Evolutionary conservation across 345 rosid genomes (phyloP).

Genomic region (Melaleuca alternifolia): DNA sequence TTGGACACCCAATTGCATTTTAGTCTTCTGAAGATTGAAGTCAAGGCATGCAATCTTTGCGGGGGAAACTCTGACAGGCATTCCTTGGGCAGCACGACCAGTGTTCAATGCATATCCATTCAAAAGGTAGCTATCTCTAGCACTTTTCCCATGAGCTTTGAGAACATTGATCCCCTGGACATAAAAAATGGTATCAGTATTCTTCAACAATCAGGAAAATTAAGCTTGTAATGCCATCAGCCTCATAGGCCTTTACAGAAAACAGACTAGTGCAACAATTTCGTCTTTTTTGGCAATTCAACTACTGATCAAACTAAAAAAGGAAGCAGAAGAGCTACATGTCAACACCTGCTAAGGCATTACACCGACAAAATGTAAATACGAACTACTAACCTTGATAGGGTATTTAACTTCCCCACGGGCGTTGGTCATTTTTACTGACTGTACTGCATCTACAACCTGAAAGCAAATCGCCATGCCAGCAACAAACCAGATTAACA

Average conservation of each 20-base stretch:
- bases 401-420: constrained; percentile 89
- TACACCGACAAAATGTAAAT: background rate
- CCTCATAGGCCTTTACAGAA: background rate
- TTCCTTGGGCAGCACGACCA: constrained; percentile 98
- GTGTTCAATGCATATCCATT: constrained; percentile 92
- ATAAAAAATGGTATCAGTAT: background rate
- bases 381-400: constrained; percentile 50
- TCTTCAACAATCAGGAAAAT: background rate
- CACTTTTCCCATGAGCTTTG: constrained; percentile 96
- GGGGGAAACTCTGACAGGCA: constrained; percentile 83
- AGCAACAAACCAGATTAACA: background rate
- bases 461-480: constrained; percentile 5
- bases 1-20: constrained; percentile 96
- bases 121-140: constrained; percentile 78
- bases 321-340: background rate
- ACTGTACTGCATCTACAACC: constrained; percentile 83
- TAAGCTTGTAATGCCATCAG: background rate
- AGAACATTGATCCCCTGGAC: constrained; percentile 73
- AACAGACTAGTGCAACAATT: background rate
- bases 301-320: background rate
- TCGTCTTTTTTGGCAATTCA: background rate
- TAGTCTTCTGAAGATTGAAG: constrained; percentile 92
- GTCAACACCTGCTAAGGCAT: background rate
- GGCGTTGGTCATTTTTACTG: constrained; percentile 84
- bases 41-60: constrained; percentile 95